Evolutionary conservation across 2,329 filamentous ascomycete species (phyloP), one percentile per base, ranked within the genome.

Genomic region (Plenodomus tracheiphilus): DNA sequence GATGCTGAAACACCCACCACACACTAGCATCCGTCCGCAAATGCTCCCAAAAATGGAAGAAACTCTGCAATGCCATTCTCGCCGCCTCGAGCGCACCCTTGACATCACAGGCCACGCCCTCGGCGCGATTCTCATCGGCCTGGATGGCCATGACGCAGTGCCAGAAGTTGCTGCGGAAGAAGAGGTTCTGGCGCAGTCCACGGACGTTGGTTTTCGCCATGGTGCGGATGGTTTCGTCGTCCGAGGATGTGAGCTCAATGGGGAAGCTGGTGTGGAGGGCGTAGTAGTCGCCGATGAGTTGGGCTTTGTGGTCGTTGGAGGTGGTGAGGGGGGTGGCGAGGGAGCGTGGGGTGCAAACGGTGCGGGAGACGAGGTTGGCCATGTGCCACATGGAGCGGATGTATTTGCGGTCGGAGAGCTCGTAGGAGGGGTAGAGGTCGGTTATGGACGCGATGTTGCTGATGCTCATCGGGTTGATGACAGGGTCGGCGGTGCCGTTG

Each of bases 1-100:
- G 78, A 66, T 92, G 89, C 67, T 91, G 89, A 58, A 91, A 90
- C 0, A 90, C 87, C 88, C 88, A 93, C 88, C 88, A 92, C 1
- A 91, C 88, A 13, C 85, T 81, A 1, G 87, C 87, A 74, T 93
- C 89, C 15, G 77, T 77, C 58, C 86, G 83, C 53, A 91, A 85
- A 11, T 89, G 74, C 32, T 76, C 77, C 71, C 85, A 89, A 6
- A 91, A 78, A 48, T 91, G 78, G 68, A 92, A 91, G 66, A 91
- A 93, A 1, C 87, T 78, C 38, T 79, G 81, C 39, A 93, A 83
- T 4, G 88, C 88, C 65, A 88, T 86, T 60, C 90, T 85, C 0
- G 88, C 88, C 0, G 88, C 87, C 69, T 91, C 87, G 11, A 92
- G 74, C 2, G 87, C 87, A 4, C 83, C 86, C 16, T 85, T 78